phyloP scores from a whole-genome alignment of 495 filamentous ascomycete species.

The Neurospora sp. region DNA sequence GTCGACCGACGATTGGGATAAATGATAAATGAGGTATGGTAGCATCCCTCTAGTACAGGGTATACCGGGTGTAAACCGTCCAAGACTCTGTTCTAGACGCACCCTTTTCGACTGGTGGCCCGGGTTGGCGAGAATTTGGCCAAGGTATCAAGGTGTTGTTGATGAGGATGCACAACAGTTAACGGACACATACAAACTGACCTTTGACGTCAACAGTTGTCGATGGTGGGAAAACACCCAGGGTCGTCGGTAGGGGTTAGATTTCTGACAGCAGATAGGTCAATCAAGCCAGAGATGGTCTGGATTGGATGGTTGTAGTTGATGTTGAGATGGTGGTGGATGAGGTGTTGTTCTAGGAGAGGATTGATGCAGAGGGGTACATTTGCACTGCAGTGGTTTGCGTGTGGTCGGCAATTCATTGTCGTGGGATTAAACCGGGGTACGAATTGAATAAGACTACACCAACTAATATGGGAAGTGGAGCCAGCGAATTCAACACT shows the following conservation, averaged over 20 bases:
- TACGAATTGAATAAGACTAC: not conserved
- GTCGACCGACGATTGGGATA: not conserved
- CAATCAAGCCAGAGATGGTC: not conserved
- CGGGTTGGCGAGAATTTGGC: not conserved
- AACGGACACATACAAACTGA: not conserved
- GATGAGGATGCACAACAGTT: not conserved
- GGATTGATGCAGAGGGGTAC: not conserved
- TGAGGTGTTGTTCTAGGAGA: not conserved
- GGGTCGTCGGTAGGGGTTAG: not conserved
- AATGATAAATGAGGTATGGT: not conserved
- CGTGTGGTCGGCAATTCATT: not conserved
- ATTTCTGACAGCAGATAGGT: not conserved
- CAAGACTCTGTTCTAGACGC: not conserved
- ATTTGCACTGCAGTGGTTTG: not conserved
- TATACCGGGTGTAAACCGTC: not conserved
- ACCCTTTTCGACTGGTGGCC: not conserved
- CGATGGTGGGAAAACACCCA: not conserved
- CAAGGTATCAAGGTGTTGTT: not conserved
- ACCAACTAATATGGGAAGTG: not conserved
- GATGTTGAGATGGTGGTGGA: not conserved
- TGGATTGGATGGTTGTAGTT: not conserved
- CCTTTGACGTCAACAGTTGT: not conserved
- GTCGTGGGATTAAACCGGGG: not conserved
- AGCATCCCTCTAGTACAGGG: not conserved
- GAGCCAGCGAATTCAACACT: not conserved